Evolutionary conservation across 192 early-diverging fungal species (phyloP), one percentile per base, ranked within the genome.

Genomic region (Borealophlyctis nickersoniae): DNA sequence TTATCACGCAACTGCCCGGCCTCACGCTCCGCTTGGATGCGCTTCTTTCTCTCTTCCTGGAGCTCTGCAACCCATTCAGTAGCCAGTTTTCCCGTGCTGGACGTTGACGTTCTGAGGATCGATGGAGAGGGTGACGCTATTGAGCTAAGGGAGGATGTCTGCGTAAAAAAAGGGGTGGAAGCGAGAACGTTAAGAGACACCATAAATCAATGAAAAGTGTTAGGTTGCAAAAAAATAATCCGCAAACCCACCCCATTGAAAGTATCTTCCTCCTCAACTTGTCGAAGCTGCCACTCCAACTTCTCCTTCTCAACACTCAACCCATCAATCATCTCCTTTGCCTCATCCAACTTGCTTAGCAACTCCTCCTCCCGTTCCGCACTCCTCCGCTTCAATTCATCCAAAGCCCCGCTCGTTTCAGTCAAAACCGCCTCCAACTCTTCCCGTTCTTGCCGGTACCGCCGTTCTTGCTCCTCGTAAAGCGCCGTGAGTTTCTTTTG

Each of bases 401-500:
- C 65, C 45, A 77, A 69, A 51, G 66, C 63, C 24, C 61, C 69
- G 28, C 87, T 79, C 55, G 86, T 70, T 50, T 84, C 80, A 4
- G 73, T 73, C 28, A 81, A 66, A 7, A 81, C 77, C 22, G 62
- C 58, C 60, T 86, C 86, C 56, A 78, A 74, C 0, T 82, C 81
- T 19, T 73, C 80, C 31, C 76, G 77, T 26, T 75, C 72, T 66
- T 84, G 80, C 74, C n/a, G n/a, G n/a, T n/a, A n/a, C n/a, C n/a
- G n/a, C n/a, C n/a, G n/a, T n/a, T n/a, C n/a, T n/a, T n/a, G n/a
- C 45, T 58, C 45, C 33, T 73, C 39, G 35, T 79, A 87, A 35
- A 88, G 77, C 11, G 74, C 80, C 24, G 79, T 78, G 30, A 88
- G 74, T 52, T 79, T 77, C 54, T 79, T 81, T 65, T 88, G 89